Evolutionary conservation across 495 filamentous ascomycete species (phyloP).

Genomic region (Penicillium tannophilum): DNA sequence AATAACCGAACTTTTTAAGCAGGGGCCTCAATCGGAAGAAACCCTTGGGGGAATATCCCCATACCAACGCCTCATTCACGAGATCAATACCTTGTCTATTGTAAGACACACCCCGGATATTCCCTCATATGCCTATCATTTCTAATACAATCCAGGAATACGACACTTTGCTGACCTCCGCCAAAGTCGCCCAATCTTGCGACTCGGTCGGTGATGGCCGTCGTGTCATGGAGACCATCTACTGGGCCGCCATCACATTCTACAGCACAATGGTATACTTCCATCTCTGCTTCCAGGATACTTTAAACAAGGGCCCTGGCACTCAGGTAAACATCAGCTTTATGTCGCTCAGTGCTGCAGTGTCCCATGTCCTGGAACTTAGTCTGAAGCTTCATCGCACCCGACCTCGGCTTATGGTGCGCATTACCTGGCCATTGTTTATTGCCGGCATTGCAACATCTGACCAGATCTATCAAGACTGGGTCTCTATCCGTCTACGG

Average conservation of each 20-base stretch:
- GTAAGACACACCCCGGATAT: constrained; percentile 12
- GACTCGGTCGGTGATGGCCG: constrained; percentile 24
- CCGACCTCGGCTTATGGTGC: constrained; percentile 29
- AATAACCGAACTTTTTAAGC: constrained; percentile 31
- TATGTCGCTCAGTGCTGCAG: constrained; percentile 24
- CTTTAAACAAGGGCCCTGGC: constrained; percentile 11
- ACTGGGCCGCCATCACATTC: constrained; percentile 37
- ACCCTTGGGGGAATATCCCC: constrained; percentile 5
- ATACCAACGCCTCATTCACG: constrained; percentile 22
- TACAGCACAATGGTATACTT: constrained; percentile 34
- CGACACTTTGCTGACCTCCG: constrained; percentile 28
- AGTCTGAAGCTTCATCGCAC: constrained; percentile 34
- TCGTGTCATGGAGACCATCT: constrained; percentile 34
- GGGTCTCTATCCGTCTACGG: constrained; percentile 37
- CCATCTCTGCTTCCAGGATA: constrained; percentile 31
- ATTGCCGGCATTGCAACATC: constrained; percentile 36
- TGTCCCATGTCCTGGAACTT: constrained; percentile 30
- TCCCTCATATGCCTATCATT: background rate
- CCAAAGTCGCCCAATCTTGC: constrained; percentile 23
- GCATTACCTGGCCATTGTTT: constrained; percentile 37
- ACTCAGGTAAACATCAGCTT: constrained; percentile 9
- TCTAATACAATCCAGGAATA: constrained; percentile 27
- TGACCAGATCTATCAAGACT: constrained; percentile 36
- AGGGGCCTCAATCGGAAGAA: constrained; percentile 3
- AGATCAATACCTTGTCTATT: constrained; percentile 26